Percentiles rank a stretch among this genome's conserved stretches.
Conservation (phyloP, 2,329 filamentous ascomycete genomes). For the Diaporthe helianthi region DNA sequence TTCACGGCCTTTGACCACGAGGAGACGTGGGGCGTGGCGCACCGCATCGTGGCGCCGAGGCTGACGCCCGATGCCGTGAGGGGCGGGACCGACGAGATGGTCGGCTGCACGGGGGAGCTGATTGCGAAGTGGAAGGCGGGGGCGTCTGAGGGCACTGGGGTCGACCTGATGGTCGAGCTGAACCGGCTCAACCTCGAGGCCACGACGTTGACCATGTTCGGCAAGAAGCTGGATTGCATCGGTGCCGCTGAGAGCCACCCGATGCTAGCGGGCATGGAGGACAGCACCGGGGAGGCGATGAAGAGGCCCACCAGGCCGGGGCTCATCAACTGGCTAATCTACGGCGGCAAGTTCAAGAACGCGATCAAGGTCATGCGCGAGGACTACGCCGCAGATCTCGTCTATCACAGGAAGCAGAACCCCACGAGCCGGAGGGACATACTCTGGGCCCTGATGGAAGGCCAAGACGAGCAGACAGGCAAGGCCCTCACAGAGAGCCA, state of each 20-base stretch:
- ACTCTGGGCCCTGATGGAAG: conserved; percentile 65
- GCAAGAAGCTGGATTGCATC: conserved; percentile 56
- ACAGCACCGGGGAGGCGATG: conserved; percentile 62
- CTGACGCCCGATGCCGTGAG: conserved; percentile 46
- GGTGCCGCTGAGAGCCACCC: conserved; percentile 52
- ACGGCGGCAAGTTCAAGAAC: conserved; percentile 60
- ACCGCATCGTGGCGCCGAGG: conserved; percentile 59
- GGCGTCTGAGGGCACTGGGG: neutral
- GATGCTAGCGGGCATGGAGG: conserved; percentile 61
- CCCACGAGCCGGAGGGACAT: conserved; percentile 65
- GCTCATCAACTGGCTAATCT: conserved; percentile 59
- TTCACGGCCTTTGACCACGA: conserved; percentile 60
- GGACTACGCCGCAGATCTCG: conserved; percentile 61
- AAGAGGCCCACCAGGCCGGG: conserved; percentile 59
- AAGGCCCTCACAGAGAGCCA: conserved; percentile 63
- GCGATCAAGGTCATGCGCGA: conserved; percentile 60
- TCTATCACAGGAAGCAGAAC: conserved; percentile 61
- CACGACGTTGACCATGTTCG: conserved; percentile 57
- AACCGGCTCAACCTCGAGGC: conserved; percentile 61
- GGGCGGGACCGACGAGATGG: conserved; percentile 54
- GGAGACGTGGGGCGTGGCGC: conserved; percentile 56
- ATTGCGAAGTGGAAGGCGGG: conserved; percentile 54
- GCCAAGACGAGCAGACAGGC: conserved; percentile 67
- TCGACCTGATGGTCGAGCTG: conserved; percentile 54
- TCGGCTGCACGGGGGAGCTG: conserved; percentile 57